These are phyloP conservation scores for Mycena filopes DNA, from an alignment of 768 basidiomycete species.

Conservation along the genomic window DNA sequence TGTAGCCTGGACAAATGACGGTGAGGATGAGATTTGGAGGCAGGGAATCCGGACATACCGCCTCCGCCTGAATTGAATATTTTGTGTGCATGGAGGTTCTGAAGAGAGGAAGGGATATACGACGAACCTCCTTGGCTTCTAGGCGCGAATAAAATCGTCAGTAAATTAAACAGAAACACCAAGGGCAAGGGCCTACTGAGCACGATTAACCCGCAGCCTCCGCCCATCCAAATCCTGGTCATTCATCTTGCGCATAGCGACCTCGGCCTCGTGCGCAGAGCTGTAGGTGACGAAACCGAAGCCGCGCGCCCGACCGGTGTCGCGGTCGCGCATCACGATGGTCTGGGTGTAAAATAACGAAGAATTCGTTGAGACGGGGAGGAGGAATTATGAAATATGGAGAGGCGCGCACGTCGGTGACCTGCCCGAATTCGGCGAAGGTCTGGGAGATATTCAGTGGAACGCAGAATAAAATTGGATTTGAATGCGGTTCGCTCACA, in stretches of 20 bases:
- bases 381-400: no score
- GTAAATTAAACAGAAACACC: slow-evolving; percentile 46
- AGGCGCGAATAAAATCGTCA: no score
- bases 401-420: slow-evolving; percentile 84
- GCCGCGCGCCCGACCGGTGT: slow-evolving; percentile 91
- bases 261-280: slow-evolving; percentile 70
- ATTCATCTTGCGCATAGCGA: slow-evolving; percentile 81
- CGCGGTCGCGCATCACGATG: slow-evolving; percentile 95
- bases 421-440: slow-evolving; percentile 80
- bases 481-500: no score
- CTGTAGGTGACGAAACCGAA: slow-evolving; percentile 94
- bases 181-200: neutral
- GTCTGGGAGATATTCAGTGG: slow-evolving; percentile 58
- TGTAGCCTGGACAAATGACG: no score
- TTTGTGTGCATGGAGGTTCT: slow-evolving; percentile 24
- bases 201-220: slow-evolving; percentile 79
- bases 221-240: slow-evolving; percentile 95
- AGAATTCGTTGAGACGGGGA: neutral
- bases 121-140: slow-evolving; percentile 46
- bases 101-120: neutral
- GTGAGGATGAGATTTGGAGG: no score
- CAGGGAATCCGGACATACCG: no score
- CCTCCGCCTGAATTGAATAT: no score
- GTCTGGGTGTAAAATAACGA: slow-evolving; percentile 58
- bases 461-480: slow-evolving; percentile 31